A percentile compares a stretch with the other conserved stretches of the same genome.
Evolutionary conservation across 495 filamentous ascomycete genomes (phyloP).

Genomic region (Neurospora africana): DNA sequence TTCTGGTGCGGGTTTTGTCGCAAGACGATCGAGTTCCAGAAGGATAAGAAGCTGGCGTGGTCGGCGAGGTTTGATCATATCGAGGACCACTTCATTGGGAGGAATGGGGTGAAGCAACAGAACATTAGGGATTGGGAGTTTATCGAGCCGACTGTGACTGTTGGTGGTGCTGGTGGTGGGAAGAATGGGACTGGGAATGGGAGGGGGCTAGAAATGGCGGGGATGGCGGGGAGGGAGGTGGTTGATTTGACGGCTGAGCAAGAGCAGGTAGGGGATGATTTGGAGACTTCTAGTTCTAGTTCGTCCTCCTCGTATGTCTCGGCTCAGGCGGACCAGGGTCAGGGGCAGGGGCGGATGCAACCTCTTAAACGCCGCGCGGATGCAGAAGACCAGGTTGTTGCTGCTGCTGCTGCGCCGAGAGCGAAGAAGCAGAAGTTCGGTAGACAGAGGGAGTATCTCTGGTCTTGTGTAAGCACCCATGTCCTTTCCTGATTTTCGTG

Average conservation of each 20-base stretch:
- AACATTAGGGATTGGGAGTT: slow-evolving; percentile 29
- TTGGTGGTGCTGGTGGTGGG: background rate
- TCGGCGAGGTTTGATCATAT: slow-evolving; percentile 83
- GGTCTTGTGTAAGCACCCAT: slow-evolving; percentile 10
- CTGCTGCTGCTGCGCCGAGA: background rate
- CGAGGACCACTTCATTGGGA: slow-evolving; percentile 60
- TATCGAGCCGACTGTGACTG: slow-evolving; percentile 10
- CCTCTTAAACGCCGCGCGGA: background rate
- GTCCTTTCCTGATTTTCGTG: too few relatives aligned
- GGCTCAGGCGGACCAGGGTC: too few relatives aligned
- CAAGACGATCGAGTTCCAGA: slow-evolving; percentile 44
- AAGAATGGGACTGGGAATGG: background rate
- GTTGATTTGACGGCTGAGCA: background rate
- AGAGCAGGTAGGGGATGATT: background rate
- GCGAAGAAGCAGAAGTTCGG: slow-evolving; percentile 1
- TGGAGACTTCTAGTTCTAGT: background rate
- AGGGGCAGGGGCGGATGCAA: background rate
- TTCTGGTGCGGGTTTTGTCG: slow-evolving; percentile 93
- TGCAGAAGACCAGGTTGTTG: background rate
- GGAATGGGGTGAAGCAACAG: slow-evolving; percentile 15
- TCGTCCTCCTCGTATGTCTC: background rate
- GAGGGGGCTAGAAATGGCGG: background rate
- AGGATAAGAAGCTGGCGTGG: slow-evolving; percentile 47
- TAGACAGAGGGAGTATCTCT: background rate
- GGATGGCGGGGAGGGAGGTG: background rate